These are phyloP conservation scores for Eucalyptus regnans DNA, from an alignment of 345 rosid genomes.

Conservation along the genomic window DNA sequence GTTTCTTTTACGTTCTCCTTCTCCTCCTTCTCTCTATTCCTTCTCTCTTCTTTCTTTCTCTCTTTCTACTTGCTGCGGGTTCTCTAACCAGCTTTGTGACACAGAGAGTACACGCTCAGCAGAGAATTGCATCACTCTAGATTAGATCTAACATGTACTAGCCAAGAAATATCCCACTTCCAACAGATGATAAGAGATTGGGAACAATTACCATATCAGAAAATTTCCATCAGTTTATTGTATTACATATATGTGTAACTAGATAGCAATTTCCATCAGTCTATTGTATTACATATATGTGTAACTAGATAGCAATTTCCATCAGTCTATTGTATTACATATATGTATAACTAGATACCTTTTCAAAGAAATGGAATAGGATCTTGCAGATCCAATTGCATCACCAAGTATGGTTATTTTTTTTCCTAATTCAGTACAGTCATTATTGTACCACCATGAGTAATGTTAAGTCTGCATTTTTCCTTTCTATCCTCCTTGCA, in stretches of 20 bases:
- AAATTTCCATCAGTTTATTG: background rate
- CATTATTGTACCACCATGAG: background rate
- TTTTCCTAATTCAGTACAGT: background rate
- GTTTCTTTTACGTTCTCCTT: no score
- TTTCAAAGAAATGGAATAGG: background rate
- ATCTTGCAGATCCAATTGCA: background rate
- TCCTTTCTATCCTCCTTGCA: background rate
- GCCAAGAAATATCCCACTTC: background rate
- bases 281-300: background rate
- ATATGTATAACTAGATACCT: background rate
- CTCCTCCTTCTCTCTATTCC: no score
- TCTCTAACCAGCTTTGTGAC: no score
- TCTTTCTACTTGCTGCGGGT: no score
- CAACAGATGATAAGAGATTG: background rate
- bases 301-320: background rate
- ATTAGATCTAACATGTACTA: background rate
- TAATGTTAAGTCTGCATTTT: background rate
- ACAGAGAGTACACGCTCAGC: background rate
- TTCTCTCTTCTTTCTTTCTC: no score
- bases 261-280: background rate
- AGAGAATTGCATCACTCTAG: background rate
- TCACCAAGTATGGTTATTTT: background rate
- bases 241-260: background rate
- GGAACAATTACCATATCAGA: background rate
- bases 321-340: background rate